Percentiles rank a stretch among this genome's conserved stretches.
phyloP scores from a whole-genome alignment of 345 rosid species.

The Combretum micranthum region DNA sequence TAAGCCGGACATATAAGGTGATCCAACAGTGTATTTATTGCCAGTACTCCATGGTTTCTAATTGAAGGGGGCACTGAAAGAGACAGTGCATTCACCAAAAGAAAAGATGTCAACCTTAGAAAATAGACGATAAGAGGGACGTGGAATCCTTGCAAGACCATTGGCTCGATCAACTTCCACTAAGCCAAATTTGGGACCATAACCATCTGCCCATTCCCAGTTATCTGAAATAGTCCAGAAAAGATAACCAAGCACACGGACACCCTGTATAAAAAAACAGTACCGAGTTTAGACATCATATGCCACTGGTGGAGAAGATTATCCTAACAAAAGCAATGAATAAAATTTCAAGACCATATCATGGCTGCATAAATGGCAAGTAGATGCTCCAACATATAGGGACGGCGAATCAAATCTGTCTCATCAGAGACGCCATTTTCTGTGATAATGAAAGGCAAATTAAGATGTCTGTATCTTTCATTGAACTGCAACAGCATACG shows the following conservation, averaged over 20 bases:
- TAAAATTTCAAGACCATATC: conserved; percentile 40
- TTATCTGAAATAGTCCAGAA: conserved; percentile 98
- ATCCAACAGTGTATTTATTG: no score
- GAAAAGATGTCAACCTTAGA: conserved; percentile 43
- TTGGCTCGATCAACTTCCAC: conserved; percentile 81
- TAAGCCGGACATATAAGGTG: not conserved
- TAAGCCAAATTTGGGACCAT: conserved; percentile 97
- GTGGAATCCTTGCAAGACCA: conserved; percentile 56
- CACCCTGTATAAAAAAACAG: conserved; percentile 43
- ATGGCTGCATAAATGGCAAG: conserved; percentile 86
- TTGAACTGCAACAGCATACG: conserved; percentile 71
- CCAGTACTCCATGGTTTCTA: no score
- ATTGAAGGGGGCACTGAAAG: not conserved
- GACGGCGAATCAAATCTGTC: conserved; percentile 79
- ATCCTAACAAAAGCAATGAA: conserved; percentile 3
- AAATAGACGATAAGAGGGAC: conserved; percentile 81
- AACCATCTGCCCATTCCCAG: conserved; percentile 99
- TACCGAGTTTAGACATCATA: not conserved
- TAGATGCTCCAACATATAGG: conserved; percentile 83
- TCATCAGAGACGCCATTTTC: conserved; percentile 91
- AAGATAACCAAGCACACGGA: conserved; percentile 78
- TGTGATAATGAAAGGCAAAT: conserved; percentile 70
- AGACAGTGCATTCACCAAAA: no score
- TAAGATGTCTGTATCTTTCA: conserved; percentile 73
- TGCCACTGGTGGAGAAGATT: not conserved